A percentile compares a stretch with the other conserved stretches of the same genome.
Conservation (phyloP, 2,329 filamentous ascomycete species). For the Botrytis aclada region DNA sequence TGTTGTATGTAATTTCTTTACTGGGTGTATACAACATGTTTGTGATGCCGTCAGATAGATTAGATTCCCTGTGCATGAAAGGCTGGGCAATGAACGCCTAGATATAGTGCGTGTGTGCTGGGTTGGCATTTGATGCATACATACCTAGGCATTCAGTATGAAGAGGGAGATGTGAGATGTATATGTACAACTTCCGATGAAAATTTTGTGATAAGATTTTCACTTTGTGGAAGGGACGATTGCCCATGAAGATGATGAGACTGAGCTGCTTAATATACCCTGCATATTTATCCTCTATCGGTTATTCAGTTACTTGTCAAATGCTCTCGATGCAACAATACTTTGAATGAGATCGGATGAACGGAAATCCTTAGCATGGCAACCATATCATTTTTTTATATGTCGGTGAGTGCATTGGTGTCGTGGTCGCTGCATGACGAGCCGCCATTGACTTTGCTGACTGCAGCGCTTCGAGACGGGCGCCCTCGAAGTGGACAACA, state of each 20-base stretch:
- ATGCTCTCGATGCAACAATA: not conserved
- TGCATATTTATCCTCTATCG: not conserved
- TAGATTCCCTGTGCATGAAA: not conserved
- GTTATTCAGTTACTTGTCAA: not conserved
- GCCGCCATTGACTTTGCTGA: not conserved
- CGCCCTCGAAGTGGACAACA: not conserved
- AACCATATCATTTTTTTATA: not conserved
- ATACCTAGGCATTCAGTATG: not conserved
- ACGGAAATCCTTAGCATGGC: not conserved
- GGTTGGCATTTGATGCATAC: not conserved
- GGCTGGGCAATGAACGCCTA: not conserved
- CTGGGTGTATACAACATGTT: not conserved
- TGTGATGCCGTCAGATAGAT: not conserved
- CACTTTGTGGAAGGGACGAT: not conserved
- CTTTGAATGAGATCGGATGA: conserved; percentile 3
- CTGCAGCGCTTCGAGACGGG: not conserved
- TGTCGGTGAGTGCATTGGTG: not conserved
- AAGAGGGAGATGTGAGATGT: not conserved
- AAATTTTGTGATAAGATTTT: not conserved
- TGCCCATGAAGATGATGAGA: not conserved
- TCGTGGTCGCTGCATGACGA: not conserved
- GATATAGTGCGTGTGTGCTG: not conserved
- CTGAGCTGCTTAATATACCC: not conserved
- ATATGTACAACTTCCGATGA: not conserved
- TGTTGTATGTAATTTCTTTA: not conserved